Evolutionary conservation across 371 early-diverging fungal species (phyloP).

Genomic region (Lichtheimia corymbifera): DNA sequence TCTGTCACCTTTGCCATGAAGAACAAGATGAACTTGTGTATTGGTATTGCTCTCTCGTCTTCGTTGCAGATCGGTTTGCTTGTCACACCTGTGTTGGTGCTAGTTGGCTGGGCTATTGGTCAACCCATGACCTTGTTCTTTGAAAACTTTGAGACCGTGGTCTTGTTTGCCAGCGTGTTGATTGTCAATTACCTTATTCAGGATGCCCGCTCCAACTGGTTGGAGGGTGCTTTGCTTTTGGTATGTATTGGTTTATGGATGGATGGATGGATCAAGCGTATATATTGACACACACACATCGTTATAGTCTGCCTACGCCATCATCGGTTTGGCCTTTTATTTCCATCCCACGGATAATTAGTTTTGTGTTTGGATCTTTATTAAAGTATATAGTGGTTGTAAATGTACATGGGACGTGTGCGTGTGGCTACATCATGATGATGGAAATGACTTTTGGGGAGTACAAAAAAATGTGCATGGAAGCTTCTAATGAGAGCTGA

Average conservation of each 20-base stretch:
- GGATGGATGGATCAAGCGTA: neutral
- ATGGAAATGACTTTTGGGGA: too few species aligned
- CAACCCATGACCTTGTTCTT: constrained; percentile 82
- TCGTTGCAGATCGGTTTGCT: constrained; percentile 88
- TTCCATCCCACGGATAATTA: constrained; percentile 43
- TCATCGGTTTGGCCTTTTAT: constrained; percentile 77
- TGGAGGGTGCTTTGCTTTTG: constrained; percentile 82
- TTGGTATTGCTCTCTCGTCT: constrained; percentile 87
- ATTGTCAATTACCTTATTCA: constrained; percentile 79
- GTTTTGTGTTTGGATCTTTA: too few species aligned
- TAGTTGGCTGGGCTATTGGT: constrained; percentile 84
- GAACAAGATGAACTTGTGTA: constrained; percentile 88
- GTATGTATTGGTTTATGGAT: constrained; percentile 16
- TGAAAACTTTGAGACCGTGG: constrained; percentile 77
- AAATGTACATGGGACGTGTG: too few species aligned
- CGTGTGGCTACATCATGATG: too few species aligned
- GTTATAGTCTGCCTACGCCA: constrained; percentile 56
- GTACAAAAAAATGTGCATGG: too few species aligned
- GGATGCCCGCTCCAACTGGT: constrained; percentile 79
- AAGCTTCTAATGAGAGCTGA: too few species aligned
- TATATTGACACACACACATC: neutral
- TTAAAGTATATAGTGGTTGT: too few species aligned
- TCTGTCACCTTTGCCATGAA: constrained; percentile 83
- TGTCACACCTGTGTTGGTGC: constrained; percentile 82
- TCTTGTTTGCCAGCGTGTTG: constrained; percentile 82